Evolutionary conservation across 495 filamentous ascomycete genomes (phyloP), one percentile per base, ranked within the genome.

Genomic region (Penicillium pancosmium): DNA sequence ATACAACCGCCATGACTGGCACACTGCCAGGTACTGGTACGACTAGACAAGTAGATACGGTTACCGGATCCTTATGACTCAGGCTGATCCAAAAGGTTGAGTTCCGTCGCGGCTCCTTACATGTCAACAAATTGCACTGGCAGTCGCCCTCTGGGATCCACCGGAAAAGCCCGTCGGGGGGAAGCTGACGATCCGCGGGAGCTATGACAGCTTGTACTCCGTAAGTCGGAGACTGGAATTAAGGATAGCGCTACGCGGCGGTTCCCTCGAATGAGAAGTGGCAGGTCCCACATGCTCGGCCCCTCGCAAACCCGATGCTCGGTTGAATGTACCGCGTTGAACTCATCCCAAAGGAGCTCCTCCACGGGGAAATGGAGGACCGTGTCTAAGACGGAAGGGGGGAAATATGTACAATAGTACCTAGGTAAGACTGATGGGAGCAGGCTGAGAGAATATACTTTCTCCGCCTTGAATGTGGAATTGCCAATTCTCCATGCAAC

Each of bases 241-340:
- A 55, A 56, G 59, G 49, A 48, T 8, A 15, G 54, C 43, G 43
- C 59, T 57, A 40, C 34, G 49, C 56, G 35, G 38, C 61, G 40
- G 16, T 27, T 53, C 36, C 60, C 58, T 65, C 59, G 48, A 62
- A 65, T 62, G 33, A 57, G 35, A 36, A 31, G 27, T 11, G 10
- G 25, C 25, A 38, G 23, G 54, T 57, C 27, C 62, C 54, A 60
- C 54, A 56, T 60, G 48, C 44, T 57, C 57, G 62, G 62, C 46
- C 31, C 44, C n/a, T 54, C 19, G 44, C 52, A 16, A 33, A 49
- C 53, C 41, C 41, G 46, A 48, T 27, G 18, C 19, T 34, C 49
- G 33, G 41, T 52, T 19, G n/a, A 18, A 31, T 59, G 57, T 61
- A 65, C 62, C 47, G 62, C 62, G 62, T 65, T 65, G 19, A 55